Percentiles rank a stretch among this genome's conserved stretches.
These are phyloP conservation scores for Monilinia fructicola DNA, from an alignment of 2,329 filamentous ascomycete genomes.

Conservation along the genomic window DNA sequence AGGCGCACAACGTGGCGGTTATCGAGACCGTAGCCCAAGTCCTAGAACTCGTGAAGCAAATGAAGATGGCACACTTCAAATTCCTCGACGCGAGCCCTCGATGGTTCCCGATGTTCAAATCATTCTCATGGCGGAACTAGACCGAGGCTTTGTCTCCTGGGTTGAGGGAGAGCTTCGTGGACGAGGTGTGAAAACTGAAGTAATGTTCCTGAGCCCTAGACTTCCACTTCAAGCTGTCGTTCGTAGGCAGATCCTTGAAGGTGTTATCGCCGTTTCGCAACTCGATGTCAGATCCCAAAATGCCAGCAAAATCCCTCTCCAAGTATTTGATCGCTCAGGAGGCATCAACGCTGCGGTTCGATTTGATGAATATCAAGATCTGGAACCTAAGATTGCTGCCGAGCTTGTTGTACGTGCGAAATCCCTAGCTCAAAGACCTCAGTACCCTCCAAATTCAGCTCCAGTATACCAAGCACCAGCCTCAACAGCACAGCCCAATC, in stretches of 20 bases:
- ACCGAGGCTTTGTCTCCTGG: slow-evolving; percentile 77
- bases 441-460: slow-evolving; percentile 28
- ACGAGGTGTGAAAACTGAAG: slow-evolving; percentile 71
- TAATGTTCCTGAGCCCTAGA: slow-evolving; percentile 75
- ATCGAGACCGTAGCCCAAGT: slow-evolving; percentile 69
- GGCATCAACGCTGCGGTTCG: slow-evolving; percentile 69
- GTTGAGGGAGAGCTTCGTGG: slow-evolving; percentile 74
- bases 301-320: slow-evolving; percentile 72
- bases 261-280: slow-evolving; percentile 80
- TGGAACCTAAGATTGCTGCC: slow-evolving; percentile 75
- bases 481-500: slow-evolving; percentile 40
- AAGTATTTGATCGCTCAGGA: slow-evolving; percentile 78
- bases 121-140: slow-evolving; percentile 74
- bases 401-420: slow-evolving; percentile 78
- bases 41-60: slow-evolving; percentile 58
- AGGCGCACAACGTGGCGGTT: slow-evolving; percentile 50
- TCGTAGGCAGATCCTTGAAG: slow-evolving; percentile 81
- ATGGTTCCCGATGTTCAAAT: slow-evolving; percentile 90
- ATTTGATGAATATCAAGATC: slow-evolving; percentile 83
- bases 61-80: slow-evolving; percentile 62
- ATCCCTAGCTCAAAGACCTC: slow-evolving; percentile 44
- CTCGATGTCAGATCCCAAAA: slow-evolving; percentile 69
- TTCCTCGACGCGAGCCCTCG: slow-evolving; percentile 69
- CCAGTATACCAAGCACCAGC: slow-evolving; percentile 42
- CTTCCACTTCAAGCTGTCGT: slow-evolving; percentile 78